Evolutionary conservation across 495 filamentous ascomycete species (phyloP), one percentile per base, ranked within the genome.

Genomic region (Aspergillus leporis): DNA sequence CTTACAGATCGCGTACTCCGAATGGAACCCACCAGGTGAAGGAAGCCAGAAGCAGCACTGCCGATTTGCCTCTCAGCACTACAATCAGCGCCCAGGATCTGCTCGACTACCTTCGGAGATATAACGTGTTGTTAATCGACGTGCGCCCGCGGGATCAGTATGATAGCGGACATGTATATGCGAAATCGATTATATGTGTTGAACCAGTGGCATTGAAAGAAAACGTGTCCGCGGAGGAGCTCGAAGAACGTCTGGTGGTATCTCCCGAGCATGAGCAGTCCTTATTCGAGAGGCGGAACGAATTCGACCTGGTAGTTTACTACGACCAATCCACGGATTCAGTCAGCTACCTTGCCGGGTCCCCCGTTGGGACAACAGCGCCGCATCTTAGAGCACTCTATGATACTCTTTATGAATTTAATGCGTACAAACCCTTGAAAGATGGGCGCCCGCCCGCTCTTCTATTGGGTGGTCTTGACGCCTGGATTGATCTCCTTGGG

Each of bases 301-400:
- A 89, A 61, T 96, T 87, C 66, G 92, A 97, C 64, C 67, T 96
- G 53, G 81, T 98, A 23, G 90, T 98, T 2, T 95, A 95, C 64
- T 95, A 98, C 69, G 92, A 99, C 68, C 84, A 91, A 63, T 73
- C 73, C 28, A 87, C 87, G 2, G 66, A 66, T 23, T 80, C 89
- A 64, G 77, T 77, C 56, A 74, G 70, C 45, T 85, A 76, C 65
- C 75, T 77, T 61, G 71, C 73, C 70, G 71, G 78, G 52, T 74
- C 74, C 34, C 72, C 78, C 48, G 72, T 75, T 62, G 76, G 72
- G 47, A 83, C 63, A 50, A 77, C 83, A 19, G 78, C 83, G 30
- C 80, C 79, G 45, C 80, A 87, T 46, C 71, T 97, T 13, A 79
- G 85, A 64, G 86, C 85, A 36, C 75, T 98, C 14, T 81, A 87